These are phyloP conservation scores for Ambrosia hybrid DNA, from an alignment of 140 eudicot genomes.

Conservation along the genomic window DNA sequence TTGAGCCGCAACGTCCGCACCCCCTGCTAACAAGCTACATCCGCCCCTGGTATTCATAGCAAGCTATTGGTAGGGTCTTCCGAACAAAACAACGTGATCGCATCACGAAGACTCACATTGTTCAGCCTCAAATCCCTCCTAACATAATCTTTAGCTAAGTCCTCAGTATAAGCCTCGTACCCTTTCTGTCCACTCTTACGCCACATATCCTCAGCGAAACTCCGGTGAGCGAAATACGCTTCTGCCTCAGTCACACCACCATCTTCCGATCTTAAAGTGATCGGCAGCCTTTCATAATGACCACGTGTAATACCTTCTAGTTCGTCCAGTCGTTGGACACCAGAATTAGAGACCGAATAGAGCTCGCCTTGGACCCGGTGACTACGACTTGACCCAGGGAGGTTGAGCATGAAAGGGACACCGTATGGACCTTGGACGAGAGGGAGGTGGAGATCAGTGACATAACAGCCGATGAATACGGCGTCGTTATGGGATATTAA, in stretches of 20 bases:
- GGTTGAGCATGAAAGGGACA: slow-evolving; percentile 62
- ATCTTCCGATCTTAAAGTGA: slow-evolving; percentile 23
- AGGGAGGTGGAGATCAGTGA: slow-evolving; percentile 48
- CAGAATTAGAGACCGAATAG: slow-evolving; percentile 56
- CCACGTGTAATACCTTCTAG: slow-evolving; percentile 64
- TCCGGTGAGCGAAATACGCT: slow-evolving; percentile 71
- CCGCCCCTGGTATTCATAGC: too few species aligned
- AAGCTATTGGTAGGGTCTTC: neutral
- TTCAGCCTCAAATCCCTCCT: slow-evolving; percentile 52
- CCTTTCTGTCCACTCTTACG: slow-evolving; percentile 55
- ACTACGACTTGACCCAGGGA: slow-evolving; percentile 42
- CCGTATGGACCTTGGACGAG: slow-evolving; percentile 68
- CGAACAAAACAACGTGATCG: slow-evolving; percentile 35
- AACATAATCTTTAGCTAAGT: slow-evolving; percentile 49
- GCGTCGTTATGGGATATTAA: slow-evolving; percentile 50
- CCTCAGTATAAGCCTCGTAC: slow-evolving; percentile 39
- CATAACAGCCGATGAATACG: slow-evolving; percentile 43
- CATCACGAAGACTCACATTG: slow-evolving; percentile 36
- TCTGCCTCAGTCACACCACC: slow-evolving; percentile 37
- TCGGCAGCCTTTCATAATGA: slow-evolving; percentile 75
- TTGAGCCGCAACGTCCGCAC: too few species aligned
- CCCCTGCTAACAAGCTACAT: too few species aligned
- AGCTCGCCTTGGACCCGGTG: slow-evolving; percentile 66
- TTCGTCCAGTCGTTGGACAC: slow-evolving; percentile 54
- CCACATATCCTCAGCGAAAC: slow-evolving; percentile 78